Evolutionary conservation across 257 asterid species (phyloP).

Genomic region (Cruciata laevipes): DNA sequence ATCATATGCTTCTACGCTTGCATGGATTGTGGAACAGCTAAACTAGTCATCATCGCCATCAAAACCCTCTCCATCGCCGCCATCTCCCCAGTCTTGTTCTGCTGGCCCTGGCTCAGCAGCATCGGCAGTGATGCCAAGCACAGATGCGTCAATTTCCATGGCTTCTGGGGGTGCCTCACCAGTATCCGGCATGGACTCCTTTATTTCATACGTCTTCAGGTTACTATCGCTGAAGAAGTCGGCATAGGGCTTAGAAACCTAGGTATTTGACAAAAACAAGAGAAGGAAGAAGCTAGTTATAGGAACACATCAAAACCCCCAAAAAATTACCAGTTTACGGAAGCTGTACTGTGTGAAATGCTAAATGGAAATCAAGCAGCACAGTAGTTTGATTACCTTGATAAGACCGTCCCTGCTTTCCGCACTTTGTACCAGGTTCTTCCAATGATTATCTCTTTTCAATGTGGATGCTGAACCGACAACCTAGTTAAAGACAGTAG

Average conservation of each 20-base stretch:
- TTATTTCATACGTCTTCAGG: conserved; percentile 40
- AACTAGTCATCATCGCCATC: conserved; percentile 51
- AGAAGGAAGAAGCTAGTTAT: neutral
- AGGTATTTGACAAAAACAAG: neutral
- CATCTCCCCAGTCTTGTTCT: conserved; percentile 48
- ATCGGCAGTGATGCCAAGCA: conserved; percentile 18
- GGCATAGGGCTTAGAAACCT: conserved; percentile 80
- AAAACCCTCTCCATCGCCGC: conserved; percentile 39
- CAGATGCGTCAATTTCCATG: conserved; percentile 30
- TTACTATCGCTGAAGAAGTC: conserved; percentile 51
- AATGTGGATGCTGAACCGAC: conserved; percentile 93
- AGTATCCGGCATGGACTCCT: conserved; percentile 22
- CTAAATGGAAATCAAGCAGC: neutral
- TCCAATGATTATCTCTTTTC: conserved; percentile 75
- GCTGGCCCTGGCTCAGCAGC: conserved; percentile 29
- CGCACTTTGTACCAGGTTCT: conserved; percentile 71
- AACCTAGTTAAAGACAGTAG: conserved; percentile 40
- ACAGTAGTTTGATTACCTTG: conserved; percentile 40
- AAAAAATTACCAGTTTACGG: neutral
- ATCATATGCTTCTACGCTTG: neutral
- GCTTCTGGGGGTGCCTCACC: conserved; percentile 26
- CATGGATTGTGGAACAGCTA: neutral
- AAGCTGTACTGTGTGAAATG: neutral
- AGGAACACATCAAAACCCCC: neutral
- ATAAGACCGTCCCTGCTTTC: conserved; percentile 58